A percentile compares a stretch with the other conserved stretches of the same genome.
phyloP scores from a whole-genome alignment of 1,284 basidiomycete genomes.

The Tilletia indica region DNA sequence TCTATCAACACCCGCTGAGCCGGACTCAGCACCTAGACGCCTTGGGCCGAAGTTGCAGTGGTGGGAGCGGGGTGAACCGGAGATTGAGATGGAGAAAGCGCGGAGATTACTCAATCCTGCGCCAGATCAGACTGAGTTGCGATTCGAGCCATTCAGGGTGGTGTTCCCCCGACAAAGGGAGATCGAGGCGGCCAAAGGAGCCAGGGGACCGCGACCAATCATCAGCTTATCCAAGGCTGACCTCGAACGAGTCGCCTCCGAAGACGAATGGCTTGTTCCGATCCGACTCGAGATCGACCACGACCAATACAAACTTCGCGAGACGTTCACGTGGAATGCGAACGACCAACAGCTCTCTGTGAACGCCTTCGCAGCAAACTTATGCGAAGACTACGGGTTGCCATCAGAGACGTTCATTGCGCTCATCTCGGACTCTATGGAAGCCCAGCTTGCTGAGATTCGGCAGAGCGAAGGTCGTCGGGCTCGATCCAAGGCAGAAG shows the following conservation, averaged over 20 bases:
- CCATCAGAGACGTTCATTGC: conserved; percentile 67
- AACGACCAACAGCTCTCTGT: conserved; percentile 83
- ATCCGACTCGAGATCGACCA: conserved; percentile 93
- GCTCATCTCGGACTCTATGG: conserved; percentile 77
- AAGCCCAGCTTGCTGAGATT: conserved; percentile 75
- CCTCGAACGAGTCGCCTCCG: conserved; percentile 64
- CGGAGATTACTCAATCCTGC: background rate
- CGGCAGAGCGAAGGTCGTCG: conserved; percentile 57
- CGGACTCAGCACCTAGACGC: conserved; percentile 27
- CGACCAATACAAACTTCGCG: conserved; percentile 81
- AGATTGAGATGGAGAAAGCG: conserved; percentile 26
- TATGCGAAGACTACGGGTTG: conserved; percentile 88
- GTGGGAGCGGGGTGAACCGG: conserved; percentile 46
- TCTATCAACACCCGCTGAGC: conserved; percentile 29
- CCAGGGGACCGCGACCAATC: conserved; percentile 37
- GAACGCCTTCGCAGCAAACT: conserved; percentile 80
- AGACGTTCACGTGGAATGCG: conserved; percentile 96
- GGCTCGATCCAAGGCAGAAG: conserved; percentile 35
- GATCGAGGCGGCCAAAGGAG: conserved; percentile 59
- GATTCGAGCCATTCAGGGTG: conserved; percentile 35
- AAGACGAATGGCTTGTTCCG: conserved; percentile 79
- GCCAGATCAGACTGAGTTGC: background rate
- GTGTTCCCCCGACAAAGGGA: conserved; percentile 44
- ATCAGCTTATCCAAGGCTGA: conserved; percentile 54
- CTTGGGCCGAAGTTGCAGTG: conserved; percentile 30